Evolutionary conservation across 129 eudicot species (phyloP), one percentile per base, ranked within the genome.

Genomic region (Gnaphalium uliginosum): DNA sequence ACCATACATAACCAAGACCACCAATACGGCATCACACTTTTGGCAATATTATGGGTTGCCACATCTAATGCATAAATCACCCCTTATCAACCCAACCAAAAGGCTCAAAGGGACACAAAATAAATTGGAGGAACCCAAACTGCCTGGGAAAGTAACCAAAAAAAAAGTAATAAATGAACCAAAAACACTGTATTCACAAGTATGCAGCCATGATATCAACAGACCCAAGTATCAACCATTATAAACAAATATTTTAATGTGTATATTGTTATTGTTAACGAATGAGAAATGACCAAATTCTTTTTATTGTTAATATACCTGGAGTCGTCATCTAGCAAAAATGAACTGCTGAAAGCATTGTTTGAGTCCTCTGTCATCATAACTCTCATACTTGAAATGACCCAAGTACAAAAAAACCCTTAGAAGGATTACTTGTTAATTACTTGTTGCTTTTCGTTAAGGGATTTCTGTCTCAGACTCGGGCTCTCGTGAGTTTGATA

Each of bases 351-450:
- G 30, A 92, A 91, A 14, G 93, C 85, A 67, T 86, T 92, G 83
- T 92, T 92, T 0, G 97, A 87, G 79, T 92, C 97, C 77, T 92
- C 97, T 41, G 93, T 89, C 97, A 92, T 92, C 93, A 87, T 85
- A 23, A 86, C 88, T 87, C 97, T 86, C 97, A 92, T 92, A 76
- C 78, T 92, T 72, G 97, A 87, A 74, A 92, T 92, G 81, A 92
- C 96, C 97, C 89, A 54, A 25, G 68, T 72, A 23, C 60, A 25
- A 68, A 74, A 72, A 48, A 30, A 13, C 51, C 48, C 62, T 77
- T 68, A 64, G 73, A 39, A 46, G 32, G 35, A 48, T 61, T 76
- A 75, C 88, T n/a, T n/a, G n/a, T n/a, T n/a, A n/a, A n/a, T 81
- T 66, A 92, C 98, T 76, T 86, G 96, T 82, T 93, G 98, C 86